Evolutionary conservation across 805 yeast species (phyloP).

Genomic region (Candida golubevii): DNA sequence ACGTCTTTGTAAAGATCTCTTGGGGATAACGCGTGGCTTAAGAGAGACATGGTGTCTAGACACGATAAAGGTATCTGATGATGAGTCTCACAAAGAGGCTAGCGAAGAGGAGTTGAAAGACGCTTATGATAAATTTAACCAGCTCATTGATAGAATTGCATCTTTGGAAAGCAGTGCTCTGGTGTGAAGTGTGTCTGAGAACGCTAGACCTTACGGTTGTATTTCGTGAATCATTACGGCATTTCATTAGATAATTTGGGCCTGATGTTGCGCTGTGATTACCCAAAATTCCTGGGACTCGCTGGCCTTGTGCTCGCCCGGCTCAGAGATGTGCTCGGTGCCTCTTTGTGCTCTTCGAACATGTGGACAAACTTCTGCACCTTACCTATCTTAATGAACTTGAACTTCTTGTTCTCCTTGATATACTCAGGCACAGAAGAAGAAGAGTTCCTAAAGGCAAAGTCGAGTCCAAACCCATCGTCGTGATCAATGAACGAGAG

Average conservation of each 20-base stretch:
- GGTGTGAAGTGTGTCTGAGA: neutral
- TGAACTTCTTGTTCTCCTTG: slow-evolving; percentile 39
- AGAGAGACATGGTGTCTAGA: slow-evolving; percentile 59
- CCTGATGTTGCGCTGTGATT: too few species aligned
- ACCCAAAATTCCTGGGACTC: slow-evolving; percentile 9
- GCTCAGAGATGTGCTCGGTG: slow-evolving; percentile 12
- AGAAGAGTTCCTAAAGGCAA: slow-evolving; percentile 27
- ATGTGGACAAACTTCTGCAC: slow-evolving; percentile 42
- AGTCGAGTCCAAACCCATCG: slow-evolving; percentile 27
- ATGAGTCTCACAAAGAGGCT: slow-evolving; percentile 12
- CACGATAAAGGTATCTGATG: slow-evolving; percentile 37
- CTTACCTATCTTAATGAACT: slow-evolving; percentile 42
- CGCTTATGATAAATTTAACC: slow-evolving; percentile 29
- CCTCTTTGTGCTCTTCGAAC: slow-evolving; percentile 33
- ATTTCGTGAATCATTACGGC: too few species aligned
- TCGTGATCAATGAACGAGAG: slow-evolving; percentile 24
- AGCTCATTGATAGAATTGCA: slow-evolving; percentile 14
- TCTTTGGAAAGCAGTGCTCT: slow-evolving; percentile 4
- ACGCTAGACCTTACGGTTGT: too few species aligned
- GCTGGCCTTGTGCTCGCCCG: slow-evolving; percentile 14
- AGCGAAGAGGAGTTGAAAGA: slow-evolving; percentile 21
- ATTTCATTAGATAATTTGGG: too few species aligned
- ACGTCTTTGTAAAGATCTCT: slow-evolving; percentile 49
- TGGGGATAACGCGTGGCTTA: slow-evolving; percentile 44
- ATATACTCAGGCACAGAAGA: slow-evolving; percentile 30